Evolutionary conservation across 495 filamentous ascomycete genomes (phyloP), one percentile per base, ranked within the genome.

Genomic region (Saxophila tyrrhenica): DNA sequence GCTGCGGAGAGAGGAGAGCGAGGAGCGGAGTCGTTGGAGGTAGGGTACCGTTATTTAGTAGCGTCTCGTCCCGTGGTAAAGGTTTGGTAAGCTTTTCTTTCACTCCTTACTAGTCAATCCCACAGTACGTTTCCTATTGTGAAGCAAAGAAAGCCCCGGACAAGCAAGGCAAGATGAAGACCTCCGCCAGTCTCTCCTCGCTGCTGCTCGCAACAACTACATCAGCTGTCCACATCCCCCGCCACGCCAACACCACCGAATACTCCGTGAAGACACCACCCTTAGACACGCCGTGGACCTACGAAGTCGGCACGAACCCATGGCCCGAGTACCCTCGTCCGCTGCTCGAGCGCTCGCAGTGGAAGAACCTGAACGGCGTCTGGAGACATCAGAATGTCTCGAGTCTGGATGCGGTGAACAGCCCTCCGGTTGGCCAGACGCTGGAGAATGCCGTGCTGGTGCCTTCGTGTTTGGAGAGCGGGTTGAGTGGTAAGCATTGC

Each of bases 301-400:
- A 74, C 29, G 66, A 78, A 48, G 78, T 80, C 2, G 79, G 79
- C 47, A 80, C 73, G 0, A 65, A 79, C 46, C 82, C 81, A 0
- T 85, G 82, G 82, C 77, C 80, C 1, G 75, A 84, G 58, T 80
- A 85, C 66, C 82, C 82, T 9, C 76, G 82, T 9, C 82, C 82
- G 0, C 77, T 77, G 56, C 70, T 83, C 39, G 65, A 74, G 46
- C 74, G 82, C 1, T 67, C 75, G 3, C 60, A 73, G 19, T 85
- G 82, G 82, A 66, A 79, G 64, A 82, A 69, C 35, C 68, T 84
- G 29, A 84, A 85, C 59, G 82, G 82, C 0, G 70, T 85, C 16
- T 85, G 82, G 82, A 74, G 75, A n/a, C 84, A 78, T 57, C 71
- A 75, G 54, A 67, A 71, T 50, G 78, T 74, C 0, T 58, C 62